Base-by-base conservation (phyloP, 495 filamentous ascomycete genomes). In the Annulohypoxylon maeteangense region DNA sequence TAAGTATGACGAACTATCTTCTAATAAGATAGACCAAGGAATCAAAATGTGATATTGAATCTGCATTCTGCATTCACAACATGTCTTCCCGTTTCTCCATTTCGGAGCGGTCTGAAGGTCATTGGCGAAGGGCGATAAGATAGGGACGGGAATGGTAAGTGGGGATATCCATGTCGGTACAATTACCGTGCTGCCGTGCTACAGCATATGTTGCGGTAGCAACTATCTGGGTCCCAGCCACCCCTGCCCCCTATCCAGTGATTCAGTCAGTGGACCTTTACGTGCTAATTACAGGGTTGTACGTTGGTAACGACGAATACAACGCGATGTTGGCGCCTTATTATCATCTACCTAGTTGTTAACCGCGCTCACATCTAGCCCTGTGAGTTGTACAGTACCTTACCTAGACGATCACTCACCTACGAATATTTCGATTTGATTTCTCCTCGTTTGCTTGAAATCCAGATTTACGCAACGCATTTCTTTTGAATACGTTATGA, bases 311-410 rank as follows among this genome's bases (percentile, higher is more conserved):
- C 25, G 57, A 56, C 47, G 63, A 48, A 61, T 67, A 67, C 69
- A 67, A 72, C 64, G 69, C 62, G 69, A 67, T 63, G 57, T 63
- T 67, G 63, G 59, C 69, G 69, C 69, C 63, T 67, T 67, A 71
- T 48, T 62, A 29, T 16, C 57, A 42, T 55, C 27, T 40, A 42
- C 48, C 27, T 40, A 40, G 36, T 12, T 40, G 36, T 40, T 12
- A 18, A n/a, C 57, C 29, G 11, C 27, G 48, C 48, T 8, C 50
- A 32, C 27, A 54, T 34, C 50, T 51, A 56, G 68, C 58, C 48
- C 62, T 58, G 25, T 67, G 68, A 55, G 57, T 61, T 67, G 62
- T 71, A 51, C 62, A 62, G 56, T 55, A 40, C 14, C 36, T 40
- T 55, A 40, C 14, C 36, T 40, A 61, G 67, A 65, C 67, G 29